These are phyloP conservation scores for Zizania palustris DNA, from an alignment of 202 grass and related monocot species.

Conservation along the genomic window DNA sequence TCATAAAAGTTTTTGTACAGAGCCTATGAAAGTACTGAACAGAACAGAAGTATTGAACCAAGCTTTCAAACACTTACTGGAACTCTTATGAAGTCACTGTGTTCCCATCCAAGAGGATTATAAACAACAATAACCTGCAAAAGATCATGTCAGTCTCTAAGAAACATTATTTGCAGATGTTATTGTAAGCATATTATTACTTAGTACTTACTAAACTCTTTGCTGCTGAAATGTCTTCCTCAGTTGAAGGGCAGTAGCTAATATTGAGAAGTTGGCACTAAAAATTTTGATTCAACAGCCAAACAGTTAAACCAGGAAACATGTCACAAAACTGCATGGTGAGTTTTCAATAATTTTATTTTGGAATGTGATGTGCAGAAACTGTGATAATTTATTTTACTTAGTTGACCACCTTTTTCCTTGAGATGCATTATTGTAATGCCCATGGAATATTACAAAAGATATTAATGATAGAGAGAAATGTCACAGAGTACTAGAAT, in stretches of 20 bases:
- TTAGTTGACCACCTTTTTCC: background rate
- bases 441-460: conserved; percentile 1
- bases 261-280: conserved; percentile 94
- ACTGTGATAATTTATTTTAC: background rate
- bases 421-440: background rate
- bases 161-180: conserved; percentile 19
- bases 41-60: background rate
- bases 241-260: conserved; percentile 92
- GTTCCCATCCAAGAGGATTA: conserved; percentile 93
- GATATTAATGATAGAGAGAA: background rate
- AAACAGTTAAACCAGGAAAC: conserved; percentile 19
- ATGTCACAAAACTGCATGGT: background rate
- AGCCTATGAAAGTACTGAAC: conserved; percentile 5
- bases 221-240: conserved; percentile 58
- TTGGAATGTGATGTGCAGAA: background rate
- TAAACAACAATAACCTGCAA: conserved; percentile 78
- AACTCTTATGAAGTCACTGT: conserved; percentile 71
- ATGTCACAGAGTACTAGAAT: conserved; percentile 15
- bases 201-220: conserved; percentile 68
- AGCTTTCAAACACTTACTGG: conserved; percentile 60
- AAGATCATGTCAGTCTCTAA: conserved; percentile 15
- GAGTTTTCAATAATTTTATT: background rate
- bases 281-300: conserved; percentile 20
- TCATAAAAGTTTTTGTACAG: background rate
- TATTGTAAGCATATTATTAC: conserved; percentile 24